These are phyloP conservation scores for Colletotrichum chlorophyti DNA, from an alignment of 2,329 filamentous ascomycete genomes.

Conservation along the genomic window DNA sequence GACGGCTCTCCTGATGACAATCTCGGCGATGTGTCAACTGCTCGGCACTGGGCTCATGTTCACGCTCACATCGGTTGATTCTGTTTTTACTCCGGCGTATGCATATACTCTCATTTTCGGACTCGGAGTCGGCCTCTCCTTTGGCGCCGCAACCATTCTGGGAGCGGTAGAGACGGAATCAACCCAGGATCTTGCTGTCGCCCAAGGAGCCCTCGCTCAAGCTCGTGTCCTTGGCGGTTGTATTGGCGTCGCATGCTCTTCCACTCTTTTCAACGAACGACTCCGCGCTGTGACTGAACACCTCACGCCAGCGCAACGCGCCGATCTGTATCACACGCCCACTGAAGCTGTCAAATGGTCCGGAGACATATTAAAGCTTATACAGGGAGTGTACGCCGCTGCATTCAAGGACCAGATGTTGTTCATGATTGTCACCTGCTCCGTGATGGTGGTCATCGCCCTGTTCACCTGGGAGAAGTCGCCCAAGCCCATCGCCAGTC, in stretches of 20 bases:
- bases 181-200: conserved; percentile 59
- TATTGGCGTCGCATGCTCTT: conserved; percentile 64
- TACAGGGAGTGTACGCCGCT: conserved; percentile 50
- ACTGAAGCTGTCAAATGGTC: conserved; percentile 45
- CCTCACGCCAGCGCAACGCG: conserved; percentile 46
- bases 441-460: conserved; percentile 50
- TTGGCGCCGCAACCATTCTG: conserved; percentile 64
- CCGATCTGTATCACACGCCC: conserved; percentile 51
- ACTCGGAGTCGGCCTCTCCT: conserved; percentile 64
- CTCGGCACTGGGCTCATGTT: conserved; percentile 59
- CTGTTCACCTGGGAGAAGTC: conserved; percentile 51
- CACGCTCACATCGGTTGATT: conserved; percentile 42
- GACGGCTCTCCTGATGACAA: conserved; percentile 57
- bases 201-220: conserved; percentile 66
- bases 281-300: conserved; percentile 45
- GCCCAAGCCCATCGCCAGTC: conserved; percentile 41
- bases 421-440: conserved; percentile 52
- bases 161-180: conserved; percentile 58
- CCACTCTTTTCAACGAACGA: conserved; percentile 61
- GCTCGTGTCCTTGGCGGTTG: conserved; percentile 66
- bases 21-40: conserved; percentile 57
- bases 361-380: conserved; percentile 37
- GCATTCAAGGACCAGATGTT: conserved; percentile 55
- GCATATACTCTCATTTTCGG: conserved; percentile 64
- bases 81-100: conserved; percentile 52